phyloP scores from a whole-genome alignment of 1,284 basidiomycete genomes.

The Cutaneotrichosporon sp. region DNA sequence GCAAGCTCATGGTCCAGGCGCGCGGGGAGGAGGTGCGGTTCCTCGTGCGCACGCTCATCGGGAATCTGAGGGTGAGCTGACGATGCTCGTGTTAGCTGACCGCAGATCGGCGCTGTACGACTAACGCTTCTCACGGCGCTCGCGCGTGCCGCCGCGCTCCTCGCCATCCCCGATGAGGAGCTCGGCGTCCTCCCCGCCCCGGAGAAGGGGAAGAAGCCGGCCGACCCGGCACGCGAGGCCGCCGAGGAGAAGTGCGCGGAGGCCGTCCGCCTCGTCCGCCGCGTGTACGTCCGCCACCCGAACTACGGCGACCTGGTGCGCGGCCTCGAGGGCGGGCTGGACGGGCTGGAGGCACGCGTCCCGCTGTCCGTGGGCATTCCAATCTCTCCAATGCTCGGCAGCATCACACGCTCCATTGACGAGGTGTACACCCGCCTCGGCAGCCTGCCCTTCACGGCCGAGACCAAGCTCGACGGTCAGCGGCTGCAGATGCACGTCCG shows the following conservation, averaged over 20 bases:
- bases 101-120: slow-evolving; percentile 78
- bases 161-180: slow-evolving; percentile 47
- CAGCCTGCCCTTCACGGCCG: slow-evolving; percentile 69
- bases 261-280: slow-evolving; percentile 69
- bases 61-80: slow-evolving; percentile 71
- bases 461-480: slow-evolving; percentile 85
- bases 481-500: slow-evolving; percentile 77
- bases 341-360: slow-evolving; percentile 65
- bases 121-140: slow-evolving; percentile 79
- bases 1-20: slow-evolving; percentile 78
- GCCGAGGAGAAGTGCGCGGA: slow-evolving; percentile 58
- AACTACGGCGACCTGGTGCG: slow-evolving; percentile 77
- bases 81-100: slow-evolving; percentile 58
- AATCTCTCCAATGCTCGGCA: slow-evolving; percentile 58
- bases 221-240: slow-evolving; percentile 57
- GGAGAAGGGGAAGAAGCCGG: slow-evolving; percentile 46
- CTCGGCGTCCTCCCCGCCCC: slow-evolving; percentile 53
- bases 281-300: slow-evolving; percentile 83
- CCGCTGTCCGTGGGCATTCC: slow-evolving; percentile 70
- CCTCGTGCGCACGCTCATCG: slow-evolving; percentile 75
- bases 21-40: slow-evolving; percentile 85
- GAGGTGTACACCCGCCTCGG: slow-evolving; percentile 77
- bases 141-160: slow-evolving; percentile 75
- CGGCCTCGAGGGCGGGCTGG: slow-evolving; percentile 68
- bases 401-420: slow-evolving; percentile 71